Evolutionary conservation across 169 alveolate species (phyloP).

Genomic region (Babesia divergens): DNA sequence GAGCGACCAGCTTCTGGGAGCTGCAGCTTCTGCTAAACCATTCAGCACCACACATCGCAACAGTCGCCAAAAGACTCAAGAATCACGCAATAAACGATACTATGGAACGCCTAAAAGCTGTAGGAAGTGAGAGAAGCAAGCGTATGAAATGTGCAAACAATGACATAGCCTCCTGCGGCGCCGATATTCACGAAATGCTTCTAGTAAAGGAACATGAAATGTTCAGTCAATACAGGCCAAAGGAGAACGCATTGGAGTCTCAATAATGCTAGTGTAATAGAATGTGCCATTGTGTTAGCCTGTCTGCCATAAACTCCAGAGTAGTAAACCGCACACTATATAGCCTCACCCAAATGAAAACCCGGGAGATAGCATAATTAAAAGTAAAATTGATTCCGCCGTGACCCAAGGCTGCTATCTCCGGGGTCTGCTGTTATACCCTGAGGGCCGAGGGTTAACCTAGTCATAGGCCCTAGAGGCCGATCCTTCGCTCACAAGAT

Average conservation of each 20-base stretch:
- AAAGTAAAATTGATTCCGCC: no score
- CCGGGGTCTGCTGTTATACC: no score
- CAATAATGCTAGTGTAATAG: no score
- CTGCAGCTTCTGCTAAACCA: slow-evolving; percentile 32
- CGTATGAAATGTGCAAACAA: background rate
- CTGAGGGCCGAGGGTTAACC: no score
- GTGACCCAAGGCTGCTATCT: no score
- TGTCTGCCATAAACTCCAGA: no score
- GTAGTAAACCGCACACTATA: no score
- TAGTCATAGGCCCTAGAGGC: background rate
- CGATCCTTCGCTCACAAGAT: background rate
- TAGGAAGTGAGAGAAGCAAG: background rate
- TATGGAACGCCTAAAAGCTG: background rate
- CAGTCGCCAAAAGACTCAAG: background rate
- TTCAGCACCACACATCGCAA: slow-evolving; percentile 5
- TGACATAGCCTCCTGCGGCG: slow-evolving; percentile 13
- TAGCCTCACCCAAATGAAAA: no score
- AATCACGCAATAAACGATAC: background rate
- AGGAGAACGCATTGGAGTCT: no score
- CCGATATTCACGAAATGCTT: slow-evolving; percentile 16
- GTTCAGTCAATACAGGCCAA: slow-evolving; percentile 7
- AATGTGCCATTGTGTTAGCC: no score
- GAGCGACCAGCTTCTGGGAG: slow-evolving; percentile 60
- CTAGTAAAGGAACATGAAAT: background rate
- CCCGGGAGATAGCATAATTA: no score